Percentiles rank a stretch among this genome's conserved stretches.
Conservation (phyloP, 23 red algal species). For the Agarophyton chilense region DNA sequence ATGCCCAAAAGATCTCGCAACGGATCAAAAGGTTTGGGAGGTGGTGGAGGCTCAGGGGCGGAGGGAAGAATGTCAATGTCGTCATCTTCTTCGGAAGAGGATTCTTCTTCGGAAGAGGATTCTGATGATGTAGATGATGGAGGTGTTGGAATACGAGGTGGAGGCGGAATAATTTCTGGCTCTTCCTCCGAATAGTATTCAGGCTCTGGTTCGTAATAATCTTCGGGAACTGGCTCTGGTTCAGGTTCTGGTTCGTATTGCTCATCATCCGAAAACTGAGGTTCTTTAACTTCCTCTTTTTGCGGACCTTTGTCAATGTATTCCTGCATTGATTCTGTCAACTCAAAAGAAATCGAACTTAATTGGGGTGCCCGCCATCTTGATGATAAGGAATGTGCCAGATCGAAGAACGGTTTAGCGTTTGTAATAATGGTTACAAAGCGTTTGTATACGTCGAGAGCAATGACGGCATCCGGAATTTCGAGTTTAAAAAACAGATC, state of each 20-base stretch:
- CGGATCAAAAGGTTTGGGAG: conserved; percentile 78
- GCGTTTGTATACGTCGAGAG: conserved; percentile 72
- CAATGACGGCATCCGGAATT: conserved; percentile 28
- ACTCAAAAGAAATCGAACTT: conserved; percentile 63
- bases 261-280: conserved; percentile 63
- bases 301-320: conserved; percentile 77
- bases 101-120: conserved; percentile 58
- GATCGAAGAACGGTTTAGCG: conserved; percentile 66
- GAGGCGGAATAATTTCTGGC: conserved; percentile 61
- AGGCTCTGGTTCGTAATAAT: conserved; percentile 83
- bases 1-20: conserved; percentile 80
- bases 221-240: conserved; percentile 71
- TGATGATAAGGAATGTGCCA: conserved; percentile 34
- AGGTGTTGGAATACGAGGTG: conserved; percentile 50
- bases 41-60: conserved; percentile 55
- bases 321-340: conserved; percentile 70
- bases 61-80: conserved; percentile 69
- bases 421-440: conserved; percentile 58
- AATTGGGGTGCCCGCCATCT: conserved; percentile 67
- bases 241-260: conserved; percentile 77
- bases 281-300: conserved; percentile 23
- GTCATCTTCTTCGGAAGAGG: conserved; percentile 53
- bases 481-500: conserved; percentile 78
- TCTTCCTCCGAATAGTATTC: conserved; percentile 88
- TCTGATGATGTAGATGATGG: conserved; percentile 34